Percentiles rank a stretch among this genome's conserved stretches.
Conservation (phyloP, 345 rosid species). For the Populus euphratica region DNA sequence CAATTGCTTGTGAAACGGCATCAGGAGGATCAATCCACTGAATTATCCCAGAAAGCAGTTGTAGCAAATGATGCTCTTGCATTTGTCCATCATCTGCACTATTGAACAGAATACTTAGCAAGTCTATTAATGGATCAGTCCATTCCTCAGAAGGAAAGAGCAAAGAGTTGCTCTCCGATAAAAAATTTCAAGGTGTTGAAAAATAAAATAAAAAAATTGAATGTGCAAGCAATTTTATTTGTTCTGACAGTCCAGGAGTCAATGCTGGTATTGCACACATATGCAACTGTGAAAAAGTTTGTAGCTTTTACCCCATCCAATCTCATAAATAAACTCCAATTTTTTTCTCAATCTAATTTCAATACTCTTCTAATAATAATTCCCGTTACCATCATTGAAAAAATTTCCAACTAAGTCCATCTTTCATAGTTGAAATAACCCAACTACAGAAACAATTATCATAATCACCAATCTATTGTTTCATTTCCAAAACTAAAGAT, state of each 20-base stretch:
- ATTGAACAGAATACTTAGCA: constrained; percentile 35
- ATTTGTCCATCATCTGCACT: constrained; percentile 62
- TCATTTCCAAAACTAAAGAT: neutral
- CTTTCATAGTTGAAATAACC: no score
- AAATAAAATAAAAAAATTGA: neutral
- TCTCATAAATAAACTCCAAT: neutral
- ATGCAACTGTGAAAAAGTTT: neutral
- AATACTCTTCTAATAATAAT: neutral
- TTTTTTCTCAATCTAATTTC: neutral
- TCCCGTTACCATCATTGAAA: neutral
- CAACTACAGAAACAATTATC: no score
- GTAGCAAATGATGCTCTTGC: constrained; percentile 80
- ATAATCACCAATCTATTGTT: neutral
- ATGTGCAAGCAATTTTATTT: neutral
- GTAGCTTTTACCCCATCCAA: no score
- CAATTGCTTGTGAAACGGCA: constrained; percentile 70
- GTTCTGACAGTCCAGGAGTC: neutral
- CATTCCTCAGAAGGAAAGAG: no score
- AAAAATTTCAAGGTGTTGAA: no score
- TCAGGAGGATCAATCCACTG: constrained; percentile 92
- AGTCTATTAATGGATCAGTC: no score
- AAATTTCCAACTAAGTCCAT: neutral
- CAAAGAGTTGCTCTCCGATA: no score
- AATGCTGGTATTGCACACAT: neutral
- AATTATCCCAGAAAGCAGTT: constrained; percentile 75